Conservation (phyloP, 176 grass and related monocot species). For the Carex scoparia region DNA sequence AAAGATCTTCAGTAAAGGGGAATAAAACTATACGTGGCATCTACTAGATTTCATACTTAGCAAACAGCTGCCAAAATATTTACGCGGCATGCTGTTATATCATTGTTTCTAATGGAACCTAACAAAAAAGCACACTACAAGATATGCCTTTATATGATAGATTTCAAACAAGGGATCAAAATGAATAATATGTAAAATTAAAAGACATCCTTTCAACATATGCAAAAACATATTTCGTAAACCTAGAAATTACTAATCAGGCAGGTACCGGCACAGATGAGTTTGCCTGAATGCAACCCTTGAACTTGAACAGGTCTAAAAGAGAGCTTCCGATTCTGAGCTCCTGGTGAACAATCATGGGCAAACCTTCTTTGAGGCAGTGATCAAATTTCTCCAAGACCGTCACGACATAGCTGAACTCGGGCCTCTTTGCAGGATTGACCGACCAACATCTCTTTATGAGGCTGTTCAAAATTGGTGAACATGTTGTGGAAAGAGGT, state of each 20-base stretch:
- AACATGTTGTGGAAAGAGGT: slow-evolving; percentile 63
- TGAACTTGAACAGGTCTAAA: slow-evolving; percentile 51
- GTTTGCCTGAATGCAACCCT: slow-evolving; percentile 58
- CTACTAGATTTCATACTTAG: not conserved
- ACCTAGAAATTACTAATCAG: slow-evolving; percentile 22
- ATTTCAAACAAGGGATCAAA: slow-evolving; percentile 10
- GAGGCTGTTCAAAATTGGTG: slow-evolving; percentile 73
- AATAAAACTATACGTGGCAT: not conserved
- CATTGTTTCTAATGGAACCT: not conserved
- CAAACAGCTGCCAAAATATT: not conserved
- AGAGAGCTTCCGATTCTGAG: slow-evolving; percentile 59
- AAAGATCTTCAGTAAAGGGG: not conserved
- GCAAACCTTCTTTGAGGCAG: slow-evolving; percentile 75
- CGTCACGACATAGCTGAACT: slow-evolving; percentile 92
- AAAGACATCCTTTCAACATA: slow-evolving; percentile 23
- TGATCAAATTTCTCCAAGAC: slow-evolving; percentile 93
- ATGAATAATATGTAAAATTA: slow-evolving; percentile 6
- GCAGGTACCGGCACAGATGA: slow-evolving; percentile 57
- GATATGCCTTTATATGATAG: not conserved
- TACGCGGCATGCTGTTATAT: not conserved
- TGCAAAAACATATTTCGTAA: not conserved
- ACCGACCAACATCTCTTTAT: slow-evolving; percentile 87
- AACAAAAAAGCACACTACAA: not conserved
- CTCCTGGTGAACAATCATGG: slow-evolving; percentile 63
- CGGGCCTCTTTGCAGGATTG: slow-evolving; percentile 73